Evolutionary conservation across 257 asterid species (phyloP), one percentile per base, ranked within the genome.

Genomic region (Nicotiana otophora): DNA sequence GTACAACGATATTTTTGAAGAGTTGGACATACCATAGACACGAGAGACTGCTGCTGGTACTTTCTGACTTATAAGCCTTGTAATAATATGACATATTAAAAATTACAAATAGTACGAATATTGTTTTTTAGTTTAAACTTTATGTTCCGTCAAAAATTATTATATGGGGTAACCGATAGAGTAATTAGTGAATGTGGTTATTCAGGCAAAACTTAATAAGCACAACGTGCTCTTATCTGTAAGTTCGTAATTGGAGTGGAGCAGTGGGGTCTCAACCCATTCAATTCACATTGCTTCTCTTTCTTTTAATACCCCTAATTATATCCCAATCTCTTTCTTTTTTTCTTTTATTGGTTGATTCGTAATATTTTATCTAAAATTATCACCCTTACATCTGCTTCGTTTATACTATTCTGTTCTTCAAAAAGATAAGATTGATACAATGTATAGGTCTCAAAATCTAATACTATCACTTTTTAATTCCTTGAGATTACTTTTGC

Each of bases 1-100:
- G 0, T 7, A 0, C 0, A 7, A 0, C 0, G 7, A 39, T 39
- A 39, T 1, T 39, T 7, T 39, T 39, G 0, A 1, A 7, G 10
- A 1, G 9, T 7, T 10, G 2, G 46, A n/a, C 46, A 39, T 10
- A 7, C 1, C 10, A 39, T 39, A 1, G 48, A 9, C 3, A 7
- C 1, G 48, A 39, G 2, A 36, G 48, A 39, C 48, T 39, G 0
- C 10, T 7, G 10, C 8, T 39, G 2, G 0, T 36, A 6, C 10
- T 39, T 39, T 39, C n/a, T 0, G 8, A 7, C 0, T 39, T 39
- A 7, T 7, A 39, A 39, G 10, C 10, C 2, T 51, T 11, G 1
- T 0, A 51, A 51, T 51, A 14, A 51, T 14, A 51, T 51, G 57
- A 11, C 1, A 51, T 11, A 5, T 12, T 51, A 51, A 51, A 14